Conservation (phyloP, 441 rosid species). For the Sinapis alba region DNA sequence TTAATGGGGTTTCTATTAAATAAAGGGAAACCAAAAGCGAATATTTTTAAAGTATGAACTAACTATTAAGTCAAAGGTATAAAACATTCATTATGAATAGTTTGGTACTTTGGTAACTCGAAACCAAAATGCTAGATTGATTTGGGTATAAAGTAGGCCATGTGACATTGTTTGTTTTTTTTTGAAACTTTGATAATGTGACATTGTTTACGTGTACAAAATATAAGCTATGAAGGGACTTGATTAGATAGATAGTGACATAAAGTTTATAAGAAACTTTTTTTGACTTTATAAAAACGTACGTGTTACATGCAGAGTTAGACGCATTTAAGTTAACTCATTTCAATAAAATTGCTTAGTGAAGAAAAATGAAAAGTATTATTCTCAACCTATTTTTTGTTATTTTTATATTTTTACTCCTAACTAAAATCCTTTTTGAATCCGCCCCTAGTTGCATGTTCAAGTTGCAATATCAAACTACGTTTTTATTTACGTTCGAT, state of each 20-base stretch:
- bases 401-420: background rate
- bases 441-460: background rate
- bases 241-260: background rate
- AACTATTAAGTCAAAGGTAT: background rate
- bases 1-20: background rate
- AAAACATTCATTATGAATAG: background rate
- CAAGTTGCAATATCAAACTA: background rate
- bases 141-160: conserved; percentile 1
- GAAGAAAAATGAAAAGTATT: background rate
- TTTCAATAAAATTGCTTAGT: background rate
- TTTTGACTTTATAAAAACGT: background rate
- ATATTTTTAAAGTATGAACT: background rate
- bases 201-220: conserved; percentile 14
- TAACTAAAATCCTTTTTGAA: background rate
- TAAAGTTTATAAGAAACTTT: background rate
- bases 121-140: conserved; percentile 14
- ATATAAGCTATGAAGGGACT: background rate
- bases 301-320: background rate
- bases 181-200: too few relatives aligned
- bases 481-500: background rate
- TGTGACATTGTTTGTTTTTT: too few relatives aligned
- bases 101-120: background rate
- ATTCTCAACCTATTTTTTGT: background rate
- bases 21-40: background rate
- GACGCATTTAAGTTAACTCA: background rate